Percentiles rank a stretch among this genome's conserved stretches.
These are phyloP conservation scores for Populus pruinosa DNA, from an alignment of 345 rosid species.

Conservation along the genomic window DNA sequence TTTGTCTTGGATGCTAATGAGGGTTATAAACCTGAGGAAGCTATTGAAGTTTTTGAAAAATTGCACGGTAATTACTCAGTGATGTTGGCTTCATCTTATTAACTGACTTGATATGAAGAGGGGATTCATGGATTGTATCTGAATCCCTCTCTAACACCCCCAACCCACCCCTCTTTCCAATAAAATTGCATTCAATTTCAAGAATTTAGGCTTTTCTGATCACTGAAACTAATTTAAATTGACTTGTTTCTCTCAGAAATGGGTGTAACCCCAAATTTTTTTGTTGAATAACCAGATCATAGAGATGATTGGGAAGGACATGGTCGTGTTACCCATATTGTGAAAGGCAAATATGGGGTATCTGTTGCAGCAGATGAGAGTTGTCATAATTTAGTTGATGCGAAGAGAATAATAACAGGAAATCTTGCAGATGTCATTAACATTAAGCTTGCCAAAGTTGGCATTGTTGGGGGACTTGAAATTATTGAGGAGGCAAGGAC, in stretches of 20 bases:
- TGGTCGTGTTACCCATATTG: constrained; percentile 61
- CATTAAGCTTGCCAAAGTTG: constrained; percentile 85
- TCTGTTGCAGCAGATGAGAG: constrained; percentile 98
- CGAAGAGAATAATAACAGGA: constrained; percentile 58
- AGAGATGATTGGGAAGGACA: constrained; percentile 97
- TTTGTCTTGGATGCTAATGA: constrained; percentile 96
- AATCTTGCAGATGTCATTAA: constrained; percentile 66
- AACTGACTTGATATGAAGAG: background rate
- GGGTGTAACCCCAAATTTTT: constrained; percentile 80
- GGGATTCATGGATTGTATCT: background rate
- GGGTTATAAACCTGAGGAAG: constrained; percentile 74
- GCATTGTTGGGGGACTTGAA: constrained; percentile 74
- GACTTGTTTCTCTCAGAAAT: constrained; percentile 46
- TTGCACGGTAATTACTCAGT: constrained; percentile 51
- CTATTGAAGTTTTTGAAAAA: constrained; percentile 72
- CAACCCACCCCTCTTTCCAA: background rate
- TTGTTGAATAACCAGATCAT: constrained; percentile 81
- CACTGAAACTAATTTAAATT: background rate
- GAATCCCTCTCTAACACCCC: background rate
- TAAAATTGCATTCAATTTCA: background rate
- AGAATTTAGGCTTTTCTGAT: background rate
- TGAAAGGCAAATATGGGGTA: constrained; percentile 56
- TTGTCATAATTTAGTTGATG: constrained; percentile 65
- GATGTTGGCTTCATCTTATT: background rate
- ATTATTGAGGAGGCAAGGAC: constrained; percentile 64